These are phyloP conservation scores for Erythrophleum fordii DNA, from an alignment of 306 rosid genomes.

Conservation along the genomic window DNA sequence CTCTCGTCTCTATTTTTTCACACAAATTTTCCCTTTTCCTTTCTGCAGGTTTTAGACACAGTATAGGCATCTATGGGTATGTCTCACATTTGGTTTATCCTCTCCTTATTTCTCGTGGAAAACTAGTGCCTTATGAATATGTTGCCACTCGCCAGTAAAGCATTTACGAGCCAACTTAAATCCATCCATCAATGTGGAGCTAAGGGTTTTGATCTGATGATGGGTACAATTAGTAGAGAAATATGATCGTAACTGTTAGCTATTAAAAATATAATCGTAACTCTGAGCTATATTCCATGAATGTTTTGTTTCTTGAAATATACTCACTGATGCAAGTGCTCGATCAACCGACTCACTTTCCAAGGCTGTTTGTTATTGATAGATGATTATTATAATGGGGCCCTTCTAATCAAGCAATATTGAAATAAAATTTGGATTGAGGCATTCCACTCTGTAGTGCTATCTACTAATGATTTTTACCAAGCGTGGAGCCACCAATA, in stretches of 20 bases:
- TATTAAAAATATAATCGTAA: too few species aligned
- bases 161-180: too few species aligned
- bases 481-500: background rate
- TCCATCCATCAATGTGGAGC: too few species aligned
- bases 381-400: background rate
- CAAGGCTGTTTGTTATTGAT: background rate
- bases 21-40: background rate
- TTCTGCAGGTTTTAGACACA: background rate
- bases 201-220: too few species aligned
- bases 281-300: too few species aligned
- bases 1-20: background rate
- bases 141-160: background rate
- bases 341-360: background rate
- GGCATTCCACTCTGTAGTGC: background rate
- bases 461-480: too few species aligned
- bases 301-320: too few species aligned
- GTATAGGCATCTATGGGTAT: too few species aligned
- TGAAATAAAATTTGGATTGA: background rate
- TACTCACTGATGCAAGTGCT: too few species aligned
- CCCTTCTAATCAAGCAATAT: background rate
- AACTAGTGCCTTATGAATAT: background rate
- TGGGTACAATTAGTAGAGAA: too few species aligned
- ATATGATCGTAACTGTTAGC: too few species aligned
- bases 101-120: conserved; percentile 11
- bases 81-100: too few species aligned